Conservation (phyloP, 495 filamentous ascomycete species). For the Hypoxylon fuscum region DNA sequence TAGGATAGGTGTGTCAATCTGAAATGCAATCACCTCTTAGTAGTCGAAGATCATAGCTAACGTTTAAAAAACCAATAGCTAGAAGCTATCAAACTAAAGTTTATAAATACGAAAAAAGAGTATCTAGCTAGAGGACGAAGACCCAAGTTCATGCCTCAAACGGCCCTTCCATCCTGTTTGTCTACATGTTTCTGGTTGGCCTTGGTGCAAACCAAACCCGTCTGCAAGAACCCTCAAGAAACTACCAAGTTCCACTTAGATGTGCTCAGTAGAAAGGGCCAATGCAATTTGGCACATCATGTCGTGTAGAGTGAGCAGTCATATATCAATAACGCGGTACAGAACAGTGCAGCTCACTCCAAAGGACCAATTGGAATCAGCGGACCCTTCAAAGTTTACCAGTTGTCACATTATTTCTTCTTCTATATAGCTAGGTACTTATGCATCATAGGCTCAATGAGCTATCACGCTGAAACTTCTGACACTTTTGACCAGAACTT, state of each 20-base stretch:
- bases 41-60: neutral
- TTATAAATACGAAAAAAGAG: neutral
- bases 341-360: neutral
- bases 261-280: neutral
- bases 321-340: neutral
- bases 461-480: neutral
- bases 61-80: neutral
- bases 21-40: neutral
- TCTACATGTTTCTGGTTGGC: constrained; percentile 7
- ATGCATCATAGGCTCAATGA: neutral
- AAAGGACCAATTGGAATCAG: neutral
- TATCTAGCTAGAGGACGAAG: neutral
- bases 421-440: neutral
- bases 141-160: neutral
- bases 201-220: constrained; percentile 2
- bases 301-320: neutral
- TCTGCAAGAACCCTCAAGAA: constrained; percentile 10
- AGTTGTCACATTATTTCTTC: neutral
- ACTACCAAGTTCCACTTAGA: neutral
- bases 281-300: neutral
- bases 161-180: constrained; percentile 17
- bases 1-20: neutral
- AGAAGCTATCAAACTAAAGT: neutral
- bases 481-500: too few species aligned
- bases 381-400: neutral